Base-by-base conservation (phyloP, 1,284 basidiomycete genomes). In the Puccinia horiana region DNA sequence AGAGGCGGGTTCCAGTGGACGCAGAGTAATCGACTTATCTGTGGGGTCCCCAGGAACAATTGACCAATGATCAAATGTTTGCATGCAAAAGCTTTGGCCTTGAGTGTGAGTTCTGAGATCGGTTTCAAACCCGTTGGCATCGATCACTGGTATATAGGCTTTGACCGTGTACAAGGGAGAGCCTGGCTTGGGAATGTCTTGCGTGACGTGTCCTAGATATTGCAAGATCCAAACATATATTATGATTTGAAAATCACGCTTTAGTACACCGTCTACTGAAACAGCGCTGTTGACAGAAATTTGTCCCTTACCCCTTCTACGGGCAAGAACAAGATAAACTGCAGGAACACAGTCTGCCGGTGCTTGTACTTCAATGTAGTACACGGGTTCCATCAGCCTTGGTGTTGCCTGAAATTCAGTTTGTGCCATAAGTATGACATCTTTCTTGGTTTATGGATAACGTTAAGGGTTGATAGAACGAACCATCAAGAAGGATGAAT, bases 91-190 rank as follows among this genome's bases (percentile, higher is more conserved):
- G 20, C 97, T 97, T 88, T 98, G 95, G 32, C 97, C 97, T 87
- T 97, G 93, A 35, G 97, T 99, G 74, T 96, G 94, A 56, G 96
- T 98, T 85, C 97, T 89, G 86, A 99, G 88, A 88, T 99, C 97
- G 8, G 96, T 98, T 89, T 99, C 97, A 87, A 99, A 99, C 0
- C 97, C 97, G 86, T 98, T 98, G 49, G 97, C 94, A 86, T 99
- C 97, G 84, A 99, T 95, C 56, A 98, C 97, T 8, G 97, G 97
- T 83, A 99, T 95, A 81, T 96, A 91, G 0, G 97, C 97, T 88
- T 98, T 96, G 83, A 99, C 94, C 0, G 96, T 99, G 88, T 96
- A 98, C 82, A 99, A 88, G 35, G 97, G 96, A 26, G 95, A 97
- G 76, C 97, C 97, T 2, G 96, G 94, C 87, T 99, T 98, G 69